Percentiles rank a stretch among this genome's conserved stretches.
Conservation (phyloP, 1,139 yeast genomes). For the Groenewaldozyma auringiensis region DNA sequence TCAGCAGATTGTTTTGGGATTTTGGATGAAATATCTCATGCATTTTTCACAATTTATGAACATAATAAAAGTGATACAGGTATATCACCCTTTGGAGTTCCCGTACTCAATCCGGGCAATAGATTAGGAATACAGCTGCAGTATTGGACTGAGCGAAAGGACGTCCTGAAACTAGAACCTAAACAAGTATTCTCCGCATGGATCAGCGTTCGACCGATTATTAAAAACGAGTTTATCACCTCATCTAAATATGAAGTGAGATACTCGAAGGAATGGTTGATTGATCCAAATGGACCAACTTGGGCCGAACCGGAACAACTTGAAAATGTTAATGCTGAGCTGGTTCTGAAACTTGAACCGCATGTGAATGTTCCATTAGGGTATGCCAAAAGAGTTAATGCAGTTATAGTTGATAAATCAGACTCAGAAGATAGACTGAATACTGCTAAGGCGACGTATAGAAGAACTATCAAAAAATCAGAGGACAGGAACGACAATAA, state of each 20-base stretch:
- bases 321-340: slow-evolving; percentile 26
- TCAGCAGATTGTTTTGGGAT: slow-evolving; percentile 30
- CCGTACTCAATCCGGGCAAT: slow-evolving; percentile 25
- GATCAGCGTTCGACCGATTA: slow-evolving; percentile 7
- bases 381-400: slow-evolving; percentile 21
- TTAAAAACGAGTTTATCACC: slow-evolving; percentile 9
- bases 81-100: slow-evolving; percentile 24
- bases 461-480: slow-evolving; percentile 5
- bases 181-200: slow-evolving; percentile 3
- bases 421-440: neutral
- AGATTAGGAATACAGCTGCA: slow-evolving; percentile 28
- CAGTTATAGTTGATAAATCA: slow-evolving; percentile 7
- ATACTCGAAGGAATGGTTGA: slow-evolving; percentile 24
- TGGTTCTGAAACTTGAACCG: slow-evolving; percentile 27
- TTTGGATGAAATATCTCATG: slow-evolving; percentile 27
- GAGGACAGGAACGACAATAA: neutral
- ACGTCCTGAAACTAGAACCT: neutral
- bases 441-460: neutral
- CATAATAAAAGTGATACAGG: slow-evolving; percentile 11
- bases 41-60: slow-evolving; percentile 19
- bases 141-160: slow-evolving; percentile 22
- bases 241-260: slow-evolving; percentile 19
- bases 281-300: slow-evolving; percentile 14
- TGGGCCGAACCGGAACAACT: slow-evolving; percentile 23
- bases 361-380: slow-evolving; percentile 24